These are phyloP conservation scores for Chalaropsis ovoidea DNA, from an alignment of 2,329 filamentous ascomycete genomes.

Conservation along the genomic window DNA sequence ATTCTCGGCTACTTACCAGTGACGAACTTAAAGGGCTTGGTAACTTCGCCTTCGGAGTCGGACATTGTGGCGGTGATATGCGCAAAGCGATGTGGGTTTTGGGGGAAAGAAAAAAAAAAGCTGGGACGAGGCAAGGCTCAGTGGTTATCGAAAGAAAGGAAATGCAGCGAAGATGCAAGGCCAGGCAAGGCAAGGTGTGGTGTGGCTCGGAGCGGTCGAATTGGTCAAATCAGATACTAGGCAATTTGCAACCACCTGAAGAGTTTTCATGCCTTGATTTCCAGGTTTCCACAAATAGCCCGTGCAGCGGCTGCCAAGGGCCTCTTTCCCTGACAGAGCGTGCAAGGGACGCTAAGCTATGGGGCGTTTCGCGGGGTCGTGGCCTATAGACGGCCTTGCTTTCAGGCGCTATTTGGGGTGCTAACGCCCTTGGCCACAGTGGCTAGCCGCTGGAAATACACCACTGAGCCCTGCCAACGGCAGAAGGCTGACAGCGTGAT, in stretches of 20 bases:
- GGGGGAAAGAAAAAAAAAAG: slow-evolving; percentile 14
- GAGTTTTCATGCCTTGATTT: slow-evolving; percentile 15
- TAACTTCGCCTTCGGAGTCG: slow-evolving; percentile 68
- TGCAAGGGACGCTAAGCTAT: not conserved
- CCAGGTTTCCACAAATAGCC: slow-evolving; percentile 16
- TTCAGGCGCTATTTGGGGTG: not conserved
- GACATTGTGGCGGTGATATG: slow-evolving; percentile 60
- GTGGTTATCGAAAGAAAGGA: slow-evolving; percentile 13
- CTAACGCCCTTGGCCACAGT: not conserved
- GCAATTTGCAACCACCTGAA: slow-evolving; percentile 28
- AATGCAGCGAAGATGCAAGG: slow-evolving; percentile 33
- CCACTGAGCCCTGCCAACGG: not conserved
- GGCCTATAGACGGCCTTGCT: not conserved
- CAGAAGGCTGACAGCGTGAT: slow-evolving; percentile 4
- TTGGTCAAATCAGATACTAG: slow-evolving; percentile 37
- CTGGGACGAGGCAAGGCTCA: slow-evolving; percentile 3
- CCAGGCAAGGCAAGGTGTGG: slow-evolving; percentile 30
- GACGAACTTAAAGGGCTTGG: slow-evolving; percentile 99
- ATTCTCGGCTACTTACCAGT: slow-evolving; percentile 60
- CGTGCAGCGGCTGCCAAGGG: not conserved
- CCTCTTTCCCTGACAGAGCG: not conserved
- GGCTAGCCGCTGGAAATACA: not conserved
- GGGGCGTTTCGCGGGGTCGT: not conserved
- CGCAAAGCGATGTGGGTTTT: slow-evolving; percentile 18
- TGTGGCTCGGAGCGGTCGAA: slow-evolving; percentile 33